A percentile compares a stretch with the other conserved stretches of the same genome.
Conservation (phyloP, 1,139 yeast genomes). For the Hyphopichia buzzinii region DNA sequence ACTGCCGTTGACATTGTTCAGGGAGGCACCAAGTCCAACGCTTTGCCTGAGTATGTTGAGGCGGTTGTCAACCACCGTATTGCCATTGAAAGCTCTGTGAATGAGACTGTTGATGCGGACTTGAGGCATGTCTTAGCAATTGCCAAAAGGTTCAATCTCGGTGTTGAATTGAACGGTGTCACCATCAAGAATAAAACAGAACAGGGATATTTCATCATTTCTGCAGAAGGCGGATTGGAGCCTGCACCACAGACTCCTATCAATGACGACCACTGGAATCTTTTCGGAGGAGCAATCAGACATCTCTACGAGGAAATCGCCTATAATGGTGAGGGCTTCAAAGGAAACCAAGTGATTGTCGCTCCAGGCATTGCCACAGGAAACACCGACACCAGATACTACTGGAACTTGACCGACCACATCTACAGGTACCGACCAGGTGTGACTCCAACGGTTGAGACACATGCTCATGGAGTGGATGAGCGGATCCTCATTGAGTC, state of each 20-base stretch:
- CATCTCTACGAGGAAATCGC: slow-evolving; percentile 51
- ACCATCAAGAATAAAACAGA: slow-evolving; percentile 22
- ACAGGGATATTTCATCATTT: slow-evolving; percentile 43
- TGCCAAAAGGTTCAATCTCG: slow-evolving; percentile 30
- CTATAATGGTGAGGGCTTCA: slow-evolving; percentile 13
- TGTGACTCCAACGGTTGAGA: slow-evolving; percentile 14
- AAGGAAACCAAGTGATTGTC: slow-evolving; percentile 18
- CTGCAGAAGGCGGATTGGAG: slow-evolving; percentile 30
- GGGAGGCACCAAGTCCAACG: slow-evolving; percentile 38
- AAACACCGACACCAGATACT: slow-evolving; percentile 36
- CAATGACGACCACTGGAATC: slow-evolving; percentile 47
- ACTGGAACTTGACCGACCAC: slow-evolving; percentile 30
- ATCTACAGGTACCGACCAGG: slow-evolving; percentile 35
- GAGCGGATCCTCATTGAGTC: slow-evolving; percentile 52
- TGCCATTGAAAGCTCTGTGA: slow-evolving; percentile 27
- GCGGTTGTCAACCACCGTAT: slow-evolving; percentile 31
- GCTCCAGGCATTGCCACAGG: slow-evolving; percentile 34
- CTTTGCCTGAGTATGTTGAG: slow-evolving; percentile 32
- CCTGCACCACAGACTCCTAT: slow-evolving; percentile 59
- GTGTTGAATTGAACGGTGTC: slow-evolving; percentile 36
- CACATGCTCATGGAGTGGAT: slow-evolving; percentile 54
- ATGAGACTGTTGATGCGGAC: slow-evolving; percentile 20
- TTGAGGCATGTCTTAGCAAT: slow-evolving; percentile 21
- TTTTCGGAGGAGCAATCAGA: slow-evolving; percentile 53
- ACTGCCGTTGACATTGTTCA: slow-evolving; percentile 32